phyloP scores from a whole-genome alignment of 1,284 basidiomycete species.

The Butyriboletus regius region DNA sequence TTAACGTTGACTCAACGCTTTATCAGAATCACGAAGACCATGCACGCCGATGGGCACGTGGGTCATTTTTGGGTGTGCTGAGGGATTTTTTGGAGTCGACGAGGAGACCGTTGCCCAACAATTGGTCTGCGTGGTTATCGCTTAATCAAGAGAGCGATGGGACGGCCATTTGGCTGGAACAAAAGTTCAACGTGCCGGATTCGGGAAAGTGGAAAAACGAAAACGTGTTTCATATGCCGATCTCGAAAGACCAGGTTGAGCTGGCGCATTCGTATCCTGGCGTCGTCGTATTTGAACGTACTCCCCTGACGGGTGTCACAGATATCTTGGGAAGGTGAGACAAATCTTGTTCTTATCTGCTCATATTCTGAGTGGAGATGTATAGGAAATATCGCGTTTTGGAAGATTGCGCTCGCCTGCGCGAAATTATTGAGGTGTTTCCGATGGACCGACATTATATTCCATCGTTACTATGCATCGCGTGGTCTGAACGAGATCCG shows the following conservation, averaged over 20 bases:
- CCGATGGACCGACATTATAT: conserved; percentile 49
- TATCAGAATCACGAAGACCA: conserved; percentile 61
- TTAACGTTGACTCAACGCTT: conserved; percentile 11
- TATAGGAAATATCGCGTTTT: conserved; percentile 61
- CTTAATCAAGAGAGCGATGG: conserved; percentile 61
- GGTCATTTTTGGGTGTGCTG: conserved; percentile 54
- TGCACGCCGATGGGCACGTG: conserved; percentile 59
- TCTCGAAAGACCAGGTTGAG: conserved; percentile 11
- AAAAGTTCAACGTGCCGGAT: conserved; percentile 59
- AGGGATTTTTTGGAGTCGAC: conserved; percentile 36
- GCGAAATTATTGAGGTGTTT: conserved; percentile 52
- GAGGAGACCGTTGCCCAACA: conserved; percentile 21
- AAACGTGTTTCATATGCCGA: conserved; percentile 51
- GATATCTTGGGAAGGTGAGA: conserved; percentile 62
- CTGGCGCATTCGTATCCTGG: conserved; percentile 43
- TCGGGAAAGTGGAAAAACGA: conserved; percentile 57
- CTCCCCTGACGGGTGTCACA: conserved; percentile 50
- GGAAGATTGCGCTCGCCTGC: conserved; percentile 62
- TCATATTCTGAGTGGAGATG: conserved; percentile 1
- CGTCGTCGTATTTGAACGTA: conserved; percentile 62
- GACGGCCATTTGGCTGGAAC: conserved; percentile 69
- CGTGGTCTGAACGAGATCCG: conserved; percentile 47
- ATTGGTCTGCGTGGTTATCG: conserved; percentile 62
- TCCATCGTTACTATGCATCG: conserved; percentile 53
- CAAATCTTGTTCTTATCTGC: neutral